phyloP scores from a whole-genome alignment of 2,329 filamentous ascomycete species.

The Magnaporthiopsis poae region DNA sequence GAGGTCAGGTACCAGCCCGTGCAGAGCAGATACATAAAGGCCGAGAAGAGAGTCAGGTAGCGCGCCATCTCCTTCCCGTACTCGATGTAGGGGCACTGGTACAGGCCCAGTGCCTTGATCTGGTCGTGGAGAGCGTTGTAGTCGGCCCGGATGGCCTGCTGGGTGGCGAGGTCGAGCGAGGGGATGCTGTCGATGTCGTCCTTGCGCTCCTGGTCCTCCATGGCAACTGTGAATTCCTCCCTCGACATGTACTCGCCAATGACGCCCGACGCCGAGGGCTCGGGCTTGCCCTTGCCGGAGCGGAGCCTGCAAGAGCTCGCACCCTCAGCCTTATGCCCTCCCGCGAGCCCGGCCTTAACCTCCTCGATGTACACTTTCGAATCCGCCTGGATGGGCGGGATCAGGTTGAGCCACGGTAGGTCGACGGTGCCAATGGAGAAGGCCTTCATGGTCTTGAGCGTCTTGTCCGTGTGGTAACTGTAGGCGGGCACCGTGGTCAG shows the following conservation, averaged over 20 bases:
- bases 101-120: constrained; percentile 45
- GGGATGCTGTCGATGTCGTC: constrained; percentile 34
- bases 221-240: neutral
- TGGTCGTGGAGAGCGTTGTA: constrained; percentile 47
- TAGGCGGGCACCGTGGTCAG: constrained; percentile 21
- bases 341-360: neutral
- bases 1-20: constrained; percentile 48
- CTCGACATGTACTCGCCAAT: neutral
- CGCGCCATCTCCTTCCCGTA: constrained; percentile 51
- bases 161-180: constrained; percentile 42
- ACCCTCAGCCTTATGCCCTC: neutral
- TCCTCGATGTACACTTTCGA: constrained; percentile 13
- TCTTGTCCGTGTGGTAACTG: constrained; percentile 47
- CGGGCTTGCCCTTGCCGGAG: neutral
- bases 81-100: constrained; percentile 46
- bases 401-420: constrained; percentile 47
- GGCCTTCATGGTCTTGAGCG: constrained; percentile 47
- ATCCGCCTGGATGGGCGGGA: constrained; percentile 39
- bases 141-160: constrained; percentile 43
- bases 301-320: neutral
- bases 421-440: constrained; percentile 48
- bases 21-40: constrained; percentile 36
- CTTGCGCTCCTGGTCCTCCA: constrained; percentile 23
- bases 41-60: constrained; percentile 39
- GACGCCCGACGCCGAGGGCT: neutral